phyloP scores from a whole-genome alignment of 1,139 yeast genomes.

The Geotrichum phurueaensis region DNA sequence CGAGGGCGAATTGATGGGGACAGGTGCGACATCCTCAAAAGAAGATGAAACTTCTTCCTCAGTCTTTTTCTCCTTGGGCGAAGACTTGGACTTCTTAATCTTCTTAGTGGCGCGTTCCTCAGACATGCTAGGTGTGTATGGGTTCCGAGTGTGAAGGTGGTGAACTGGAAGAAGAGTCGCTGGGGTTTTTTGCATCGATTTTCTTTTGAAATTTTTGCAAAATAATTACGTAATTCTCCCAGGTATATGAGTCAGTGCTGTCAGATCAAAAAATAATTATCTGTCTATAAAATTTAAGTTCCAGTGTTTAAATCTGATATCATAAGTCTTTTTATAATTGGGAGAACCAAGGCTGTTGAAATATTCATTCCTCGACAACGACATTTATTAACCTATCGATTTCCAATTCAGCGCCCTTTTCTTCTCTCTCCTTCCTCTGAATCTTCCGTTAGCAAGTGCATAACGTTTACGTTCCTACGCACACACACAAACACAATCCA shows the following conservation, averaged over 20 bases:
- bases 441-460: neutral
- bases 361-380: neutral
- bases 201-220: neutral
- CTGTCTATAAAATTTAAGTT: too few species aligned
- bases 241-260: neutral
- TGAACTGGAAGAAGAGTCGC: neutral
- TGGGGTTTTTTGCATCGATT: neutral
- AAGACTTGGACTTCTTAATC: constrained; percentile 19
- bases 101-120: constrained; percentile 25
- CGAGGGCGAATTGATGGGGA: constrained; percentile 7
- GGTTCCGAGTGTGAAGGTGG: neutral
- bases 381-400: neutral
- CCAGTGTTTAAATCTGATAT: neutral
- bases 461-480: neutral
- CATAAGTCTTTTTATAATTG: neutral
- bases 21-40: neutral
- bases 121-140: constrained; percentile 14
- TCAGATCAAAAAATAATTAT: neutral
- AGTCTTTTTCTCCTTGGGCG: constrained; percentile 1
- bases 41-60: constrained; percentile 10
- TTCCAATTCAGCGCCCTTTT: neutral
- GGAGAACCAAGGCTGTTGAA: neutral
- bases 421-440: neutral
- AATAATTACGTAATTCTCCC: constrained; percentile 5
- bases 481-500: neutral